These are phyloP conservation scores for Suhomyces xylopsoci DNA, from an alignment of 805 yeast genomes.

Conservation along the genomic window DNA sequence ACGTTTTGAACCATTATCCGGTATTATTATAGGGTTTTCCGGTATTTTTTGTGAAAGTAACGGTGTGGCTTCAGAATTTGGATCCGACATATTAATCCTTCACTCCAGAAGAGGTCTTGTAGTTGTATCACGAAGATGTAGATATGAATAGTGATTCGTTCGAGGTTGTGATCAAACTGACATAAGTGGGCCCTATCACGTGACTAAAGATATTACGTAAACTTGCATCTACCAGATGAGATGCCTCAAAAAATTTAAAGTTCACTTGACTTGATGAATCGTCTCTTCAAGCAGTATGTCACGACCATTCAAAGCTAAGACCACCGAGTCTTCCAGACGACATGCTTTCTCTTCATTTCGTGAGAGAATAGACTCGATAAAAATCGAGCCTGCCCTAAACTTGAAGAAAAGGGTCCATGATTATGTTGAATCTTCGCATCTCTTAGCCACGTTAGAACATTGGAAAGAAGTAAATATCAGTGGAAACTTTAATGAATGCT, in stretches of 20 bases:
- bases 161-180: not conserved
- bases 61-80: constrained; percentile 3
- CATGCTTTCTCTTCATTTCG: constrained; percentile 73
- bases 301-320: constrained; percentile 21
- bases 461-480: constrained; percentile 89
- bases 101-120: not conserved
- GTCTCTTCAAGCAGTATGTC: constrained; percentile 6
- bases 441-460: constrained; percentile 71
- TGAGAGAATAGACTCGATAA: constrained; percentile 78
- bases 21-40: constrained; percentile 10
- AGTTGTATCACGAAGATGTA: not conserved
- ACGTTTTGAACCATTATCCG: constrained; percentile 2
- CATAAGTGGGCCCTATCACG: not conserved
- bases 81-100: not conserved
- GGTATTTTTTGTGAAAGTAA: constrained; percentile 2
- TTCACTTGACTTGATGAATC: not conserved
- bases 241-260: constrained; percentile 9
- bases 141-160: not conserved
- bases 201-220: not conserved
- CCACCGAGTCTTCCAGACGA: constrained; percentile 53
- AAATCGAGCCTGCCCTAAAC: constrained; percentile 68
- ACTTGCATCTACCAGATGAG: constrained; percentile 6
- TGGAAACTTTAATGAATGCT: constrained; percentile 62
- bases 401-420: constrained; percentile 61
- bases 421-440: constrained; percentile 73